These are phyloP conservation scores for Monosporascus sp. DNA, from an alignment of 2,329 filamentous ascomycete genomes.

Conservation along the genomic window DNA sequence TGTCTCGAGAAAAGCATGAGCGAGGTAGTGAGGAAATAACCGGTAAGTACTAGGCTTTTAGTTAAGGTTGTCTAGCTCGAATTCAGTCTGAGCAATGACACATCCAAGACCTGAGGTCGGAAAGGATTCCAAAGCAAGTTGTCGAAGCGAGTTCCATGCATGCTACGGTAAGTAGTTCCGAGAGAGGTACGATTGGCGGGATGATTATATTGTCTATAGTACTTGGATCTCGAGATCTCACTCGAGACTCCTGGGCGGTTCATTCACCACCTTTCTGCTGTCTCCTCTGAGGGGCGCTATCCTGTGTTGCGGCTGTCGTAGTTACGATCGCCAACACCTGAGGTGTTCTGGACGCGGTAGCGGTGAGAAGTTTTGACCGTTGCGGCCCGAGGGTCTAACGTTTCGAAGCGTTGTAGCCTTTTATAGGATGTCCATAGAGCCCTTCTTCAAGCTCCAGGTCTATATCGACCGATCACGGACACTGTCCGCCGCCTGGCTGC, in stretches of 20 bases:
- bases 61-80: background rate
- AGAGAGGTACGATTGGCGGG: background rate
- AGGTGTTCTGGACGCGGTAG: background rate
- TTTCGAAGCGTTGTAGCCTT: background rate
- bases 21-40: background rate
- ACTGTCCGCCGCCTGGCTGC: background rate
- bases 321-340: background rate
- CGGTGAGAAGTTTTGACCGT: background rate
- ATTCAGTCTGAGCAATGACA: too few species aligned
- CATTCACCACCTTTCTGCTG: background rate
- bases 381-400: background rate
- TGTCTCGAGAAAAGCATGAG: background rate
- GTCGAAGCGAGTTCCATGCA: too few species aligned
- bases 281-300: background rate
- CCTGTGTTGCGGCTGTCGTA: background rate
- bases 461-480: background rate
- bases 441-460: background rate
- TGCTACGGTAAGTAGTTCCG: too few species aligned
- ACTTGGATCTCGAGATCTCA: background rate
- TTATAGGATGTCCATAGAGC: background rate
- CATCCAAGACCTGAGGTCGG: too few species aligned
- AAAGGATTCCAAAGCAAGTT: too few species aligned
- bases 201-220: background rate
- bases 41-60: background rate
- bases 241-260: background rate